Base-by-base conservation (phyloP, 2,329 filamentous ascomycete species). In the Dactylellina leptospora region DNA sequence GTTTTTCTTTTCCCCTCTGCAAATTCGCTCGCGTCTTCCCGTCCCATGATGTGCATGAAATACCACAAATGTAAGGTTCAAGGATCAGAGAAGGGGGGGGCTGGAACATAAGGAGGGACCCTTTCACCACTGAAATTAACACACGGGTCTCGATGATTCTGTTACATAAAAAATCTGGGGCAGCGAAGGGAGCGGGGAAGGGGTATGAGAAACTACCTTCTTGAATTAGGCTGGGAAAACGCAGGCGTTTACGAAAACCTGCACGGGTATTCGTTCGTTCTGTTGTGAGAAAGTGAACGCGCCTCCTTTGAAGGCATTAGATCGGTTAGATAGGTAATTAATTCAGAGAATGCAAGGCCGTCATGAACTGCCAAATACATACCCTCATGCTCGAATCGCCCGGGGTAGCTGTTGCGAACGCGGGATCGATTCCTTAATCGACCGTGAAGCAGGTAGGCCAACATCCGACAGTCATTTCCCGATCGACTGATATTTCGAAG, bases 1-100 rank as follows among this genome's bases (percentile, higher is more conserved):
- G 22, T 38, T 22, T 23, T 38, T 38, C 22, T n/a, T 53, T 23
- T 38, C 5, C 28, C 58, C 36, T 30, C 55, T 70, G 64, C 56
- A 70, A 71, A 71, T 71, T 71, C 66, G 66, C 66, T 71, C 66
- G 66, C 66, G 66, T 71, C 66, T 61, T 71, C 66, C 66, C 66
- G 66, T 56, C 53, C 66, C 58, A 71, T 63, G 66, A 71, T 71
- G 54, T 69, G 63, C 54, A 71, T 71, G 66, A 71, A 51, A 50
- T 53, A 62, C 47, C 66, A 56, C 48, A 61, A 27, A 38, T 54
- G 55, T 59, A 69, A 62, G 66, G 66, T 71, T 71, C 66, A 71
- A 62, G 66, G 66, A 59, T 70, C 18, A 56, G 50, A 48, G 6
- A 36, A 22, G 16, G 16, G 18, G 45, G 13, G n/a, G 25, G 23